These are phyloP conservation scores for Huntiella omanensis DNA, from an alignment of 2,329 filamentous ascomycete genomes.

Conservation along the genomic window DNA sequence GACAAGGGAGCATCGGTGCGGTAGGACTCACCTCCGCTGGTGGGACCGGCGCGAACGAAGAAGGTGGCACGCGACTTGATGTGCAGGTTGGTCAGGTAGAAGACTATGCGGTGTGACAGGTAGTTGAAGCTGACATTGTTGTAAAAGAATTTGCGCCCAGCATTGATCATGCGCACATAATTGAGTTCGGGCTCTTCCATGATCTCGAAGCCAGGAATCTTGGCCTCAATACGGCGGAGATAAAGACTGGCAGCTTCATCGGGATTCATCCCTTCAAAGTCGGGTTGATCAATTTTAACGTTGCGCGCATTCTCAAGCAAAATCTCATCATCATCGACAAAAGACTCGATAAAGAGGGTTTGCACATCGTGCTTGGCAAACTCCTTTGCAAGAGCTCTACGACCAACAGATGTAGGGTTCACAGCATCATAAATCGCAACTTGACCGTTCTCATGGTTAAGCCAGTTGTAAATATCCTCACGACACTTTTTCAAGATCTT, in stretches of 20 bases:
- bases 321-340: constrained; percentile 80
- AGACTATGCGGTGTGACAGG: constrained; percentile 89
- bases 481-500: constrained; percentile 96
- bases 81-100: constrained; percentile 92
- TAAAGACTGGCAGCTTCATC: constrained; percentile 88
- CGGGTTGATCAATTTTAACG: constrained; percentile 94
- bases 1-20: constrained; percentile 78
- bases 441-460: constrained; percentile 94
- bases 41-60: constrained; percentile 74
- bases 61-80: constrained; percentile 91
- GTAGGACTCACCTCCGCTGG: constrained; percentile 77
- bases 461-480: constrained; percentile 89
- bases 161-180: constrained; percentile 99
- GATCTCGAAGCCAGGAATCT: constrained; percentile 90
- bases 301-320: constrained; percentile 92
- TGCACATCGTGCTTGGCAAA: constrained; percentile 96
- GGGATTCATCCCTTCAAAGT: constrained; percentile 82
- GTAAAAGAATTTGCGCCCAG: constrained; percentile 78
- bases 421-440: constrained; percentile 98
- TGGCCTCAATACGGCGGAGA: constrained; percentile 69
- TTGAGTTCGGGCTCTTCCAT: constrained; percentile 91
- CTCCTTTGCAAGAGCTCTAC: constrained; percentile 75
- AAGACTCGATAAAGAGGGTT: constrained; percentile 93
- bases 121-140: constrained; percentile 97
- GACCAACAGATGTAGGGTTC: constrained; percentile 69